Evolutionary conservation across 805 yeast species (phyloP), one percentile per base, ranked within the genome.

Genomic region (Kodamaea neixiangensis): DNA sequence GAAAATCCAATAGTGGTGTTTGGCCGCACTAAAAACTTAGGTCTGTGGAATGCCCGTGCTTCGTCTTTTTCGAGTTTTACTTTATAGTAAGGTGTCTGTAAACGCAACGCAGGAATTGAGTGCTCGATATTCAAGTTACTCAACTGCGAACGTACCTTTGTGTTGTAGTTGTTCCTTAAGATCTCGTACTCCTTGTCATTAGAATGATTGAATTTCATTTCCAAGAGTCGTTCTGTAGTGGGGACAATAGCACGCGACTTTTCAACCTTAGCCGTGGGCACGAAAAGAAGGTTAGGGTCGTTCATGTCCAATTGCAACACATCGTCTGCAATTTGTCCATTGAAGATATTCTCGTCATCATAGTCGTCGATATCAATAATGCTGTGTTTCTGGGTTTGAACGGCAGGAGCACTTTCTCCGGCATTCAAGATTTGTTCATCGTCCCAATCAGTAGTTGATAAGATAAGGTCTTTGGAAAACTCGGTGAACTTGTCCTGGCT

Each of bases 121-220:
- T 94, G 99, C 61, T 94, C 98, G 55, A 94, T 91, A 46, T 82
- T 85, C 55, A 94, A 76, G 58, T 93, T 89, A 42, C 97, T 96
- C 60, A 94, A 84, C 5, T 96, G 96, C 2, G 97, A 83, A 66
- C 99, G 84, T 34, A 93, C 89, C 73, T 89, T 93, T 37, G 96
- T 83, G 65, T 91, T 96, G 65, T 92, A 91, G 61, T 90, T 92
- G 51, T 84, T 87, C 62, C 87, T 87, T 57, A 94, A 74, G 48
- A 86, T 70, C 51, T 89, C 96, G 66, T 94, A 94, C 40, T 86
- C 87, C 41, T 81, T 79, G 67, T 94, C 99, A 68, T 94, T 94
- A 6, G 97, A 91, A 37, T 93, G 78, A 65, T 89, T 87, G 69
- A 87, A 90, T 56, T 87, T 85, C 52, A 76, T 65, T 34, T 79